These are phyloP conservation scores for Cladosporium sp. DNA, from an alignment of 2,329 filamentous ascomycete genomes.

Conservation along the genomic window DNA sequence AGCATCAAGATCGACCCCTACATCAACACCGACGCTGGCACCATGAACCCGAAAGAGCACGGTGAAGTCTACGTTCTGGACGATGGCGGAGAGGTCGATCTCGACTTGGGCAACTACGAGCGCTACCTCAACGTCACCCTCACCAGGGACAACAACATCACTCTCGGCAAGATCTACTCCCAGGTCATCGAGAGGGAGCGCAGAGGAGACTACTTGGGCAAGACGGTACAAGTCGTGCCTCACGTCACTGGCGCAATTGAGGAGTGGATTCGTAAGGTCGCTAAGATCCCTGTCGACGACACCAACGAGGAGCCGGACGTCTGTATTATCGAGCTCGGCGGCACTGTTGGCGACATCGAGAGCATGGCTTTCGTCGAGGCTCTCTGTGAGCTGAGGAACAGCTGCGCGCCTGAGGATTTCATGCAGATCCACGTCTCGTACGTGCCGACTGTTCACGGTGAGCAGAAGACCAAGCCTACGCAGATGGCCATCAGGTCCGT, in stretches of 20 bases:
- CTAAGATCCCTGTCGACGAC: conserved; percentile 82
- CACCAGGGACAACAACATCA: conserved; percentile 90
- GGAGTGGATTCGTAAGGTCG: conserved; percentile 87
- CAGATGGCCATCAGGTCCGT: conserved; percentile 85
- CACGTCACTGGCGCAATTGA: conserved; percentile 91
- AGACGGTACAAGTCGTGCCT: conserved; percentile 88
- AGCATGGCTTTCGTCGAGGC: conserved; percentile 87
- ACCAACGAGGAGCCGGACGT: conserved; percentile 82
- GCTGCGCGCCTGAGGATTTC: conserved; percentile 77
- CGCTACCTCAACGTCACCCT: conserved; percentile 81
- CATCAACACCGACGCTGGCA: conserved; percentile 75
- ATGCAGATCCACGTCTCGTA: conserved; percentile 87
- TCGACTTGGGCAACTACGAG: conserved; percentile 77
- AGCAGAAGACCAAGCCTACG: conserved; percentile 97
- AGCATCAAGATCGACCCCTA: conserved; percentile 74
- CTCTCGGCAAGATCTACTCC: conserved; percentile 93
- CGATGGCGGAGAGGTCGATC: conserved; percentile 76
- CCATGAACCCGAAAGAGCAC: conserved; percentile 72
- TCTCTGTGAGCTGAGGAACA: conserved; percentile 73
- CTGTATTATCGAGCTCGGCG: conserved; percentile 77
- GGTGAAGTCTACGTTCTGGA: conserved; percentile 88
- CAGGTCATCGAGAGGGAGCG: conserved; percentile 78
- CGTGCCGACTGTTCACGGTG: conserved; percentile 72
- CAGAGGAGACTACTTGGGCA: conserved; percentile 78
- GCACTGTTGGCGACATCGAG: conserved; percentile 80